Evolutionary conservation across 805 yeast genomes (phyloP).

Genomic region (Candida fluviatilis): DNA sequence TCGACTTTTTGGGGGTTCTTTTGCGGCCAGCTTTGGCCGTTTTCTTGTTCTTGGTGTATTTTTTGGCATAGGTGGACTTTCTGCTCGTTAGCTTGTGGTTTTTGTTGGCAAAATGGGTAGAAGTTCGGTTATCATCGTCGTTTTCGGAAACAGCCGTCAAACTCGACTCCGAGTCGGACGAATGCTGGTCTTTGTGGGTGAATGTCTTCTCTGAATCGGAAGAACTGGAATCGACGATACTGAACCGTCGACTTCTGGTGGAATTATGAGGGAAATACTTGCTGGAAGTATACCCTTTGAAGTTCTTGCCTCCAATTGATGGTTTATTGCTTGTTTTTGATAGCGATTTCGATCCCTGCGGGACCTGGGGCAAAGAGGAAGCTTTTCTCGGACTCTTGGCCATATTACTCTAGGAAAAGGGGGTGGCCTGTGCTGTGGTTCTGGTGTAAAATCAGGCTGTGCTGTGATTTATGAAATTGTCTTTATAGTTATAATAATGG

Average conservation of each 20-base stretch:
- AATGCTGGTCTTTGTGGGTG: constrained; percentile 4
- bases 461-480: not conserved
- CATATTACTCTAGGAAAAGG: constrained; percentile 12
- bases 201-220: constrained; percentile 17
- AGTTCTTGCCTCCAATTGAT: constrained; percentile 29
- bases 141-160: constrained; percentile 36
- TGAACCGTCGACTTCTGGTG: constrained; percentile 24
- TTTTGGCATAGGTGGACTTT: constrained; percentile 6
- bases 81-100: not conserved
- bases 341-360: constrained; percentile 8
- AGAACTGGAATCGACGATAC: constrained; percentile 30
- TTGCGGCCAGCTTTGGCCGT: constrained; percentile 13
- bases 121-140: constrained; percentile 8
- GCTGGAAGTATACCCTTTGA: constrained; percentile 18
- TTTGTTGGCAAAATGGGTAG: not conserved
- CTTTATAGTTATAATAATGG: not conserved
- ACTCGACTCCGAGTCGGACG: constrained; percentile 34
- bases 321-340: constrained; percentile 3
- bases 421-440: not conserved
- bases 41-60: constrained; percentile 9
- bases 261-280: constrained; percentile 9
- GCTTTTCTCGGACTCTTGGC: constrained; percentile 28
- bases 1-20: constrained; percentile 21
- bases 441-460: not conserved
- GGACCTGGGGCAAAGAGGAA: constrained; percentile 6